A percentile compares a stretch with the other conserved stretches of the same genome.
Evolutionary conservation across 1,139 yeast species (phyloP).

Genomic region (Sugiyamaella novakii): DNA sequence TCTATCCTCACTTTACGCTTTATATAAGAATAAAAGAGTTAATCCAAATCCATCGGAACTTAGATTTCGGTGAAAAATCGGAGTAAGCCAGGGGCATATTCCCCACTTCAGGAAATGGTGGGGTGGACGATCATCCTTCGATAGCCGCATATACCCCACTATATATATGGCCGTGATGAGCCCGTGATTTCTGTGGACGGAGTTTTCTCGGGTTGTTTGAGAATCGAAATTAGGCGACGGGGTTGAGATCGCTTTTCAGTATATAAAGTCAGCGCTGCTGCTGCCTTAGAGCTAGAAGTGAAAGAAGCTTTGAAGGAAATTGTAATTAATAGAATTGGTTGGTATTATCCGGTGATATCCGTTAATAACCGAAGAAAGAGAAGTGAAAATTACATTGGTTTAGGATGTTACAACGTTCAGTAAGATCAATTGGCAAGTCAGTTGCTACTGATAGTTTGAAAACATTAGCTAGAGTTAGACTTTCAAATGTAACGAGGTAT

Average conservation of each 20-base stretch:
- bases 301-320: too few relatives aligned
- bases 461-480: too few relatives aligned
- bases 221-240: too few relatives aligned
- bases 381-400: neutral
- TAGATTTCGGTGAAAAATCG: neutral
- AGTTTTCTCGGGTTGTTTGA: conserved; percentile 7
- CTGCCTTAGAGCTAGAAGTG: too few relatives aligned
- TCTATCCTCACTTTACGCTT: too few relatives aligned
- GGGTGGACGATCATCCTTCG: conserved; percentile 7
- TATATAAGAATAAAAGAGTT: neutral
- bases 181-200: too few relatives aligned
- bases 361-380: neutral
- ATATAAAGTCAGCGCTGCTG: conserved; percentile 5
- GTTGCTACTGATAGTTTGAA: too few relatives aligned
- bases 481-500: too few relatives aligned
- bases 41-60: neutral
- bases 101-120: conserved; percentile 2
- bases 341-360: neutral
- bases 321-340: too few relatives aligned
- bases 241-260: neutral
- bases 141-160: conserved; percentile 15
- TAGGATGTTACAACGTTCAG: conserved; percentile 4
- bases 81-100: neutral
- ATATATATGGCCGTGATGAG: too few relatives aligned
- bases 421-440: conserved; percentile 1